Conservation (phyloP, 257 asterid genomes). For the Parsonsia alboflavescens region DNA sequence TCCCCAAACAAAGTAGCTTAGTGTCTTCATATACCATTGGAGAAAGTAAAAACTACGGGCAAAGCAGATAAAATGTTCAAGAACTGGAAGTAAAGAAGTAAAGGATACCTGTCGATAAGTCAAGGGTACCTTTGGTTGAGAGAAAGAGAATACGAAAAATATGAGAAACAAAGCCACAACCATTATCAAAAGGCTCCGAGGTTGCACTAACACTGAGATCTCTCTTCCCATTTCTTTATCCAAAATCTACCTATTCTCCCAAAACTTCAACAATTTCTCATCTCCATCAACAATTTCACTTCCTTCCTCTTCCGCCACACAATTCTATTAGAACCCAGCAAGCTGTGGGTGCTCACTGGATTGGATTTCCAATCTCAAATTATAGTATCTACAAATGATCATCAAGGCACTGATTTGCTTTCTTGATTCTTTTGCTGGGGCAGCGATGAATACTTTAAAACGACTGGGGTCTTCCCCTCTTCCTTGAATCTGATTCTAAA, state of each 20-base stretch:
- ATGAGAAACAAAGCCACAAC: slow-evolving; percentile 43
- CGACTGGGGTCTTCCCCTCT: no score
- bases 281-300: slow-evolving; percentile 5
- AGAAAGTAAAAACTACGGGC: neutral
- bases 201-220: slow-evolving; percentile 65
- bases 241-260: slow-evolving; percentile 1
- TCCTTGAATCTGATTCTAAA: no score
- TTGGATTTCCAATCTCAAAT: neutral
- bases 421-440: neutral
- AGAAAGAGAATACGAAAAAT: slow-evolving; percentile 47
- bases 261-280: slow-evolving; percentile 18
- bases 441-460: neutral
- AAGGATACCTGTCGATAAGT: slow-evolving; percentile 33
- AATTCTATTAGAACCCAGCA: neutral
- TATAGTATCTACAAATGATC: neutral
- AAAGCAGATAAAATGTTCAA: neutral
- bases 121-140: slow-evolving; percentile 44
- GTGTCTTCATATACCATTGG: neutral
- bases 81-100: neutral
- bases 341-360: neutral
- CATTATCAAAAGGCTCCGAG: slow-evolving; percentile 51
- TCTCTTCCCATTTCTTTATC: slow-evolving; percentile 54
- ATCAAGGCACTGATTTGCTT: neutral
- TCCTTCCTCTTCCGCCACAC: neutral
- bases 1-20: neutral